Conservation (phyloP, 2,329 filamentous ascomycete species). For the Alternaria burnsii region DNA sequence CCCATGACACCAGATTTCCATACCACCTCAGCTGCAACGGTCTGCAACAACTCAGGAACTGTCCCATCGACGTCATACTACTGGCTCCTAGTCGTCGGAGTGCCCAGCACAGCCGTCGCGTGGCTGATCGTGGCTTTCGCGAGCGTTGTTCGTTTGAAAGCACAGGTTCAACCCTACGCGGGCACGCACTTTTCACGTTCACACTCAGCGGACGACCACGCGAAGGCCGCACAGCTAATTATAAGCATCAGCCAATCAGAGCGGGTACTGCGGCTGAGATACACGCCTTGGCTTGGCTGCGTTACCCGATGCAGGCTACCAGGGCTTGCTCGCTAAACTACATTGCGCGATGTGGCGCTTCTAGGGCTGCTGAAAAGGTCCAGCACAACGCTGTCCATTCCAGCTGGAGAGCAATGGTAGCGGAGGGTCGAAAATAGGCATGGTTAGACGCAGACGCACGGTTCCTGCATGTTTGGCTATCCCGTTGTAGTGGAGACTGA, state of each 20-base stretch:
- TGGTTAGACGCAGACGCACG: constrained; percentile 29
- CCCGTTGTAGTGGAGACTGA: constrained; percentile 24
- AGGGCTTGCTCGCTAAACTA: constrained; percentile 27
- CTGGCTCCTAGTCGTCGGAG: constrained; percentile 38
- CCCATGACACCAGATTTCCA: constrained; percentile 43
- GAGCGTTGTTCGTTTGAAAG: constrained; percentile 33
- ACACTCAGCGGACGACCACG: constrained; percentile 41
- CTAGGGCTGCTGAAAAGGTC: constrained; percentile 39
- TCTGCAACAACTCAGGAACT: constrained; percentile 32
- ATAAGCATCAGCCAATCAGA: constrained; percentile 39
- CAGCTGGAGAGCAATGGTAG: constrained; percentile 42
- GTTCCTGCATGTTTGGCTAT: constrained; percentile 32
- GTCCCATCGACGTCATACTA: constrained; percentile 40
- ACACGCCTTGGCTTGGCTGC: constrained; percentile 28
- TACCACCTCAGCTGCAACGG: constrained; percentile 45
- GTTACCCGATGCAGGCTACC: constrained; percentile 38
- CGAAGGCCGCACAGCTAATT: constrained; percentile 47
- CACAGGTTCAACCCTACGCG: constrained; percentile 31
- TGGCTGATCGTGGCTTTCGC: constrained; percentile 45
- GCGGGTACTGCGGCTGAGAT: constrained; percentile 26
- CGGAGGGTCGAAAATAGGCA: constrained; percentile 34
- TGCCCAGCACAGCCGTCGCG: constrained; percentile 46
- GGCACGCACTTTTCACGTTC: constrained; percentile 34
- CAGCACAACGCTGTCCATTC: constrained; percentile 39
- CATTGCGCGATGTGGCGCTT: constrained; percentile 37